phyloP scores from a whole-genome alignment of 1,284 basidiomycete genomes.

The Cutaneotrichosporon sp. region DNA sequence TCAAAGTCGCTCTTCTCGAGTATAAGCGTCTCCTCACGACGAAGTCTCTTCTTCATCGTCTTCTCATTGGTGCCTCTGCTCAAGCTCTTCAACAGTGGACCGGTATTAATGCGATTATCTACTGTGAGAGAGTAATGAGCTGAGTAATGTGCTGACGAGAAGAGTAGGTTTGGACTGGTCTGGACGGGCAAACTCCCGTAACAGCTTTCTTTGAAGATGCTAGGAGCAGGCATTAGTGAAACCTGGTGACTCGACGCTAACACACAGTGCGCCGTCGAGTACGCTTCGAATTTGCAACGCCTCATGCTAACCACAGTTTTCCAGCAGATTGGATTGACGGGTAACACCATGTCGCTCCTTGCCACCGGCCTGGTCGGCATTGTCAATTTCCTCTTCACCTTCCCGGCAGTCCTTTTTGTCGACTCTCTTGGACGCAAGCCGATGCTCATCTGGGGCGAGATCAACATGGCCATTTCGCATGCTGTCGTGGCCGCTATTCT shows the following conservation, averaged over 20 bases:
- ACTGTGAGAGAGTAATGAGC: conserved; percentile 1
- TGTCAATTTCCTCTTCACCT: conserved; percentile 51
- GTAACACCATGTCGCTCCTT: conserved; percentile 59
- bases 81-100: conserved; percentile 48
- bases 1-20: conserved; percentile 34
- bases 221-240: too few species aligned
- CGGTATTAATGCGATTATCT: conserved; percentile 36
- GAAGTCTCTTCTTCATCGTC: conserved; percentile 37
- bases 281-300: too few species aligned
- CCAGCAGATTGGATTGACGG: conserved; percentile 17
- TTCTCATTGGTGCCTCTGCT: conserved; percentile 43
- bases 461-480: conserved; percentile 44
- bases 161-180: too few species aligned
- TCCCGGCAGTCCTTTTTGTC: conserved; percentile 46
- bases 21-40: conserved; percentile 45
- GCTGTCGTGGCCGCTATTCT: conserved; percentile 43
- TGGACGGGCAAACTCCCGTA: too few species aligned
- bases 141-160: background rate
- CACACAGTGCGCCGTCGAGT: too few species aligned
- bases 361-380: conserved; percentile 79
- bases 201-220: too few species aligned
- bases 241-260: too few species aligned
- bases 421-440: conserved; percentile 46
- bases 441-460: conserved; percentile 40
- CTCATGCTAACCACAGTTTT: conserved; percentile 17